Evolutionary conservation across 352 stramenopile species (phyloP).

Genomic region (Thalassiosira livingstoniorum): DNA sequence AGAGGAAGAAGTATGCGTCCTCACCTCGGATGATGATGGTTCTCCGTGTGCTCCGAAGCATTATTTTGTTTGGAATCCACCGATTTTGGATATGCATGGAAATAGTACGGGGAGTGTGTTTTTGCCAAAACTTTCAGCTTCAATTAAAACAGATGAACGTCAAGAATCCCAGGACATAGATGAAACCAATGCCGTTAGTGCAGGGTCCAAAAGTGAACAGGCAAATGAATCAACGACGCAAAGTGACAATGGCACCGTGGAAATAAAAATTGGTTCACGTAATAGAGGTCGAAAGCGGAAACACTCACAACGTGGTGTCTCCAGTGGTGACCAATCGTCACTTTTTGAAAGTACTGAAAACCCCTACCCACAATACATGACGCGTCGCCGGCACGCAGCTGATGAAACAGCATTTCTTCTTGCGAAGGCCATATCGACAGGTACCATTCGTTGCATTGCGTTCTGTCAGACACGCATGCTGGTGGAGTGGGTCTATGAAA

Average conservation of each 20-base stretch:
- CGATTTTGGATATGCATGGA: constrained; percentile 30
- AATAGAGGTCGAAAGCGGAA: constrained; percentile 34
- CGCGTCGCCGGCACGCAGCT: constrained; percentile 70
- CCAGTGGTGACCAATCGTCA: constrained; percentile 5
- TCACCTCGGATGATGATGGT: constrained; percentile 86
- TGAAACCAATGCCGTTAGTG: constrained; percentile 1
- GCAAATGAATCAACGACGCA: constrained; percentile 5
- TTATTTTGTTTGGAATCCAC: constrained; percentile 96
- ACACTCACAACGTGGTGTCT: no score
- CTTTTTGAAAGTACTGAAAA: neutral
- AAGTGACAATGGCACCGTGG: constrained; percentile 12
- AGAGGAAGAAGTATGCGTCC: constrained; percentile 83
- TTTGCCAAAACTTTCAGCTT: constrained; percentile 41
- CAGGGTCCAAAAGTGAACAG: neutral
- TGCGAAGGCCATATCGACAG: constrained; percentile 88
- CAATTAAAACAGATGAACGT: no score
- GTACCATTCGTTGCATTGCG: constrained; percentile 91
- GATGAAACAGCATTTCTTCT: constrained; percentile 92
- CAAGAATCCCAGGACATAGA: constrained; percentile 5
- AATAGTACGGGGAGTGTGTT: constrained; percentile 58
- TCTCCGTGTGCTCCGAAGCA: constrained; percentile 91
- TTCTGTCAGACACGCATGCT: constrained; percentile 96
- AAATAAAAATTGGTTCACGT: constrained; percentile 29
- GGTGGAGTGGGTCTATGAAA: constrained; percentile 86
- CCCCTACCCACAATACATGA: constrained; percentile 35